Evolutionary conservation across 139 green algal species (phyloP).

Genomic region (Micromonas pusilla): DNA sequence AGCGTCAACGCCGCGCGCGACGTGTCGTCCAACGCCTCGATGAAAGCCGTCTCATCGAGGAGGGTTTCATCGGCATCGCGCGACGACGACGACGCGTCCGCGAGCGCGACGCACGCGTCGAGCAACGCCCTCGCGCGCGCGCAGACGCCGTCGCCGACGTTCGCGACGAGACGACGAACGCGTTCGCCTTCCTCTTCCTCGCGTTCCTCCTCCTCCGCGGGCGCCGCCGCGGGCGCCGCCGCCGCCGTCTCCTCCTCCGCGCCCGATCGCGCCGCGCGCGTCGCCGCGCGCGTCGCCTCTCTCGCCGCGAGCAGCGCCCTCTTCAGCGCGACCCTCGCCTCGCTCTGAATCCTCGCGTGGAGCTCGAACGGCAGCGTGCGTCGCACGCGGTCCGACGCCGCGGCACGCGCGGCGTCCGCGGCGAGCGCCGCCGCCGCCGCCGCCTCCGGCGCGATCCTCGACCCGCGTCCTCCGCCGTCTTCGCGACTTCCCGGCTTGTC

Average conservation of each 20-base stretch:
- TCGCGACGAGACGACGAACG: no score
- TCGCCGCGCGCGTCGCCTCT: not conserved
- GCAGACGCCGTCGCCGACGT: not conserved
- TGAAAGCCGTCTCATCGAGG: not conserved
- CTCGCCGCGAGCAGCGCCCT: not conserved
- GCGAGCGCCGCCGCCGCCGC: not conserved
- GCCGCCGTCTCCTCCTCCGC: not conserved
- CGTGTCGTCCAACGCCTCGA: not conserved
- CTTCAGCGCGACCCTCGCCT: not conserved
- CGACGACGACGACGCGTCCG: not conserved
- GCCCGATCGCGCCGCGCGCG: not conserved
- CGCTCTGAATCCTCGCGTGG: not conserved
- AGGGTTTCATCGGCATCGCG: not conserved
- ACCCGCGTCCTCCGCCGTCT: no score
- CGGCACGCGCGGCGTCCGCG: not conserved
- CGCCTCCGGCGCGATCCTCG: not conserved
- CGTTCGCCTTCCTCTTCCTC: not conserved
- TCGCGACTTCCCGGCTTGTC: no score
- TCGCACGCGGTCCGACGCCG: not conserved
- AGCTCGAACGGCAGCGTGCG: constrained; percentile 16
- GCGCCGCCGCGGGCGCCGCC: not conserved
- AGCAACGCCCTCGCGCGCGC: not conserved
- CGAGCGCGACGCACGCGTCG: not conserved
- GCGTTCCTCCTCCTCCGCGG: not conserved
- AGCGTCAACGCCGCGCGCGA: not conserved